Evolutionary conservation across 306 rosid genomes (phyloP).

Genomic region (Leucaena leucocephala): DNA sequence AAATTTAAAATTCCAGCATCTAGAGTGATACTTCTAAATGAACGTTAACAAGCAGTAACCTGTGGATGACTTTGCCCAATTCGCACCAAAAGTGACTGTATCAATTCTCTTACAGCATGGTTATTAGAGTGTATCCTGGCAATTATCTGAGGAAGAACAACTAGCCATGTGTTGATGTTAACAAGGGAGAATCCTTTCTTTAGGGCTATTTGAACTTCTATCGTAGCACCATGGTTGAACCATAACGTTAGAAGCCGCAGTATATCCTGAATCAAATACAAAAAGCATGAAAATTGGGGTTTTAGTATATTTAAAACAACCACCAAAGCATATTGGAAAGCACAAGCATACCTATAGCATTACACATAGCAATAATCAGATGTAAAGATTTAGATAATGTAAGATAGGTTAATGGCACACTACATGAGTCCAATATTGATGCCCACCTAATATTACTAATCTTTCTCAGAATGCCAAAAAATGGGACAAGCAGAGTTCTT

Average conservation of each 20-base stretch:
- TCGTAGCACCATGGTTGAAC: conserved; percentile 93
- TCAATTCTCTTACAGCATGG: conserved; percentile 88
- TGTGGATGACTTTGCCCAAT: conserved; percentile 98
- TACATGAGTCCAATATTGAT: neutral
- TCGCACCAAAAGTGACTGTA: conserved; percentile 91
- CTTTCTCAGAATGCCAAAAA: neutral
- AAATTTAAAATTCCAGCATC: neutral
- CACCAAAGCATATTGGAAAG: conserved; percentile 26
- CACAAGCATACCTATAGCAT: conserved; percentile 19
- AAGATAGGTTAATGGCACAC: conserved; percentile 8
- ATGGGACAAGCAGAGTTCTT: neutral
- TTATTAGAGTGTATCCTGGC: conserved; percentile 96
- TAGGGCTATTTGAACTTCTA: conserved; percentile 88
- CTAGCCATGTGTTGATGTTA: conserved; percentile 97
- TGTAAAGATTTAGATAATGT: conserved; percentile 12
- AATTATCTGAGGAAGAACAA: conserved; percentile 95
- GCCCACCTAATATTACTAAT: neutral
- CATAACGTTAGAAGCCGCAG: conserved; percentile 96
- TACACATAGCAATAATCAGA: neutral
- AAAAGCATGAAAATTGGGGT: neutral
- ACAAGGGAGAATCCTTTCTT: conserved; percentile 84
- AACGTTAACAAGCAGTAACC: conserved; percentile 45
- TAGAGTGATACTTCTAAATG: neutral
- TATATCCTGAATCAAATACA: conserved; percentile 73
- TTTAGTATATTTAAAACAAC: neutral